A percentile compares a stretch with the other conserved stretches of the same genome.
Conservation (phyloP, 2,329 filamentous ascomycete genomes). For the Talaromyces marneffei region DNA sequence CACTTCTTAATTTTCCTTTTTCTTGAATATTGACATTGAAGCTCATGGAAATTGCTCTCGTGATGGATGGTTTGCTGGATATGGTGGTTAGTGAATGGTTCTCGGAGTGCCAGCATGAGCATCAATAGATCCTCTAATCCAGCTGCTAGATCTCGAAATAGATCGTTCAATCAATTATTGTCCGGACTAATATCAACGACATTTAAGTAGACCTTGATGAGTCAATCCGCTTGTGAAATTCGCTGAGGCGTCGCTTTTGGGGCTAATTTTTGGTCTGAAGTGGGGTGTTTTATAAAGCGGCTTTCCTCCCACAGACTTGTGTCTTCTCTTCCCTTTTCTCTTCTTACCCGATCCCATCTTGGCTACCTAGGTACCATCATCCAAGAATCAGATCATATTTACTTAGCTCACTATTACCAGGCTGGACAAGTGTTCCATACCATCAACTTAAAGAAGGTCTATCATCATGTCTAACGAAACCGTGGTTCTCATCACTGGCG, state of each 20-base stretch:
- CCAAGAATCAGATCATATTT: no score
- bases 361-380: background rate
- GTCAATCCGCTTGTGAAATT: background rate
- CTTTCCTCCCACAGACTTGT: background rate
- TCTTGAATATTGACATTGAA: background rate
- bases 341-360: background rate
- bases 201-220: background rate
- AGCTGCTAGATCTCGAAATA: background rate
- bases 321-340: background rate
- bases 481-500: slow-evolving; percentile 13
- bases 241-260: background rate
- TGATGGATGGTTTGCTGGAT: background rate
- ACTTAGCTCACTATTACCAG: background rate
- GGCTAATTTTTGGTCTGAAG: background rate
- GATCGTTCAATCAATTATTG: no score
- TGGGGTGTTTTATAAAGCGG: background rate
- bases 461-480: slow-evolving; percentile 9
- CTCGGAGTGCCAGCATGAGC: background rate
- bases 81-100: background rate
- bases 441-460: background rate
- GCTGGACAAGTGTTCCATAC: background rate
- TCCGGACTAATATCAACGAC: background rate
- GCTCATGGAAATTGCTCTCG: background rate
- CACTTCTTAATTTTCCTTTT: no score
- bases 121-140: background rate